A percentile compares a stretch with the other conserved stretches of the same genome.
Conservation (phyloP, 2,329 filamentous ascomycete species). For the Cytospora mali region DNA sequence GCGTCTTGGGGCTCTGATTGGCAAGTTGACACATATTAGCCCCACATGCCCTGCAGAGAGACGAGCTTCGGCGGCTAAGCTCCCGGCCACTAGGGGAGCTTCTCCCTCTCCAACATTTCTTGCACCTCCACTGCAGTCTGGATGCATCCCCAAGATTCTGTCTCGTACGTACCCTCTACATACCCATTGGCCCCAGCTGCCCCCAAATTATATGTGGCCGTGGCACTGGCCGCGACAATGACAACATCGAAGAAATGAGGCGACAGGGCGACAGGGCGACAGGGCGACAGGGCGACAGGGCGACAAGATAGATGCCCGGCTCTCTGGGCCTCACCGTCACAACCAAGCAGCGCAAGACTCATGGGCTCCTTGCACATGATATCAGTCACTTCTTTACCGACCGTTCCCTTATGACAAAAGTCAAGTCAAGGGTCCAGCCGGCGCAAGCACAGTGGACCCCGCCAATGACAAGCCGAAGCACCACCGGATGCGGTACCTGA, state of each 20-base stretch:
- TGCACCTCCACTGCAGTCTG: background rate
- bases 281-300: slow-evolving; percentile 2
- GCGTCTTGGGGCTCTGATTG: background rate
- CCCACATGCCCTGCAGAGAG: background rate
- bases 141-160: background rate
- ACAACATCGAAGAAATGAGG: slow-evolving; percentile 8
- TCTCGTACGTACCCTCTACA: background rate
- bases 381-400: background rate
- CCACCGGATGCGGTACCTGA: slow-evolving; percentile 8
- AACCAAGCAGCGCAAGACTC: background rate
- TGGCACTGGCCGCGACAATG: background rate
- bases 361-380: background rate
- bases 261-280: slow-evolving; percentile 1
- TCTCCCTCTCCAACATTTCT: background rate
- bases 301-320: background rate
- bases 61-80: slow-evolving; percentile 2
- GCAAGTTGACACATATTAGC: background rate
- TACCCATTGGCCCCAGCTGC: background rate
- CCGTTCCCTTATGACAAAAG: background rate
- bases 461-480: slow-evolving; percentile 13
- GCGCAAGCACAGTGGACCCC: background rate
- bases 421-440: background rate
- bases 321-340: slow-evolving; percentile 1
- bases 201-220: background rate
- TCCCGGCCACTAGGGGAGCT: slow-evolving; percentile 1